Base-by-base conservation (phyloP, 371 early-diverging fungal species). In the Mortierella sp. region DNA sequence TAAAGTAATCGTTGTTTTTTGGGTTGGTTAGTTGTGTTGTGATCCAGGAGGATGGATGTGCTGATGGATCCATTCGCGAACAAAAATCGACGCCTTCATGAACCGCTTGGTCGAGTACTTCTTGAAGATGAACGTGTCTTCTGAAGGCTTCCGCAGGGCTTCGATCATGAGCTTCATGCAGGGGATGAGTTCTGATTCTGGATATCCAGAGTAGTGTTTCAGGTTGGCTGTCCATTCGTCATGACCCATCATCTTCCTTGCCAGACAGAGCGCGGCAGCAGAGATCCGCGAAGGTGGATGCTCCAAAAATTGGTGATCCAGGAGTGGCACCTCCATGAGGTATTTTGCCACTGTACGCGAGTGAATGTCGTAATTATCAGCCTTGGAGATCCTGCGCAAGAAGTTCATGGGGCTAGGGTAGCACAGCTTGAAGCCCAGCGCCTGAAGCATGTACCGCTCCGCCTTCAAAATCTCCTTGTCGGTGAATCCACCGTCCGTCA, bases 311-410 rank as follows among this genome's bases (percentile, higher is more conserved):
- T 91, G 89, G 79, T 98, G 94, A 88, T 99, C 98, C 31, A 99
- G 85, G 19, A 97, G 90, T 21, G 97, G 92, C 8, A 98, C 91
- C 90, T 99, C 99, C 95, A 99, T 94, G 75, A 99, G 92, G 88
- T 98, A 99, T 88, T 98, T 98, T 14, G 98, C 99, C 21, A 99
- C 88, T 10, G 96, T 97, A 70, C 99, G 94, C 28, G 96, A 95
- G 84, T 95, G 95, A 54, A 95, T 90, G 81, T 99, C 96, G 87
- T 97, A 97, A 70, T 92, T 86, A 78, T 97, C 98, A 24, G 96
- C 96, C 89, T 97, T 98, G 70, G 96, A 95, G 78, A 92, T 90
- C 42, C 99, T 94, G 34, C 99, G 95, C 77, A 99, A 88, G 88
- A 99, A 99, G 75, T 94, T 95, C 88, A 98, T 88, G 10, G 99